Evolutionary conservation across 148 eudicot species (phyloP).

Genomic region (Fagopyrum tataricum): DNA sequence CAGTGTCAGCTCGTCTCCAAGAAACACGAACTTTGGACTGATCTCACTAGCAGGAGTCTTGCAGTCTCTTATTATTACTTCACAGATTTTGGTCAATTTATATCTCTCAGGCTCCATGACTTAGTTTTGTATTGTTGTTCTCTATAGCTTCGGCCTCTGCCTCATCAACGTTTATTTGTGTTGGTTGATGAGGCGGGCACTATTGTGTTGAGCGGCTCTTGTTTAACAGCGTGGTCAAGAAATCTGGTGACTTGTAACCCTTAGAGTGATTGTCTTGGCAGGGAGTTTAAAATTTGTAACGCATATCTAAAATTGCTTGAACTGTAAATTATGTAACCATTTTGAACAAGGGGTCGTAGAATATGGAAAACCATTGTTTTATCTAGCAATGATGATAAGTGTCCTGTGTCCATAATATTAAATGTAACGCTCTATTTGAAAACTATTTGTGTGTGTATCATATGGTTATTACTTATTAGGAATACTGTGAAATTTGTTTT

Average conservation of each 20-base stretch:
- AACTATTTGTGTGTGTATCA: neutral
- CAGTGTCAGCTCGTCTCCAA: conserved; percentile 3
- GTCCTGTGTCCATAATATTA: conserved; percentile 5
- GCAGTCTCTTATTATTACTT: neutral
- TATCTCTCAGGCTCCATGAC: neutral
- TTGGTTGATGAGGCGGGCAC: neutral
- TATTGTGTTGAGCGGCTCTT: neutral
- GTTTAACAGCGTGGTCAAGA: neutral
- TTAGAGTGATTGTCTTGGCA: neutral
- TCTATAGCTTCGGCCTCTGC: neutral
- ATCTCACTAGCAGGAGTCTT: neutral
- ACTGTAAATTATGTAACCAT: conserved; percentile 12
- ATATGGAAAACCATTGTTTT: neutral
- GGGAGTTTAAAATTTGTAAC: neutral
- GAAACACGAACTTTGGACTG: conserved; percentile 1
- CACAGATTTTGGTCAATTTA: conserved; percentile 4
- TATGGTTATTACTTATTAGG: too few relatives aligned
- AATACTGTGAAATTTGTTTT: too few relatives aligned
- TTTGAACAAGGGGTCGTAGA: neutral
- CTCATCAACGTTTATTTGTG: neutral
- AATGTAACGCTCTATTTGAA: neutral
- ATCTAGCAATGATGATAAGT: conserved; percentile 4
- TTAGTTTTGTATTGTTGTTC: conserved; percentile 4
- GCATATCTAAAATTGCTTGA: neutral
- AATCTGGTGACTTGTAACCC: neutral